Percentiles rank a stretch among this genome's conserved stretches.
These are phyloP conservation scores for Fomitiporia mediterranea DNA, from an alignment of 1,284 basidiomycete genomes.

Conservation along the genomic window DNA sequence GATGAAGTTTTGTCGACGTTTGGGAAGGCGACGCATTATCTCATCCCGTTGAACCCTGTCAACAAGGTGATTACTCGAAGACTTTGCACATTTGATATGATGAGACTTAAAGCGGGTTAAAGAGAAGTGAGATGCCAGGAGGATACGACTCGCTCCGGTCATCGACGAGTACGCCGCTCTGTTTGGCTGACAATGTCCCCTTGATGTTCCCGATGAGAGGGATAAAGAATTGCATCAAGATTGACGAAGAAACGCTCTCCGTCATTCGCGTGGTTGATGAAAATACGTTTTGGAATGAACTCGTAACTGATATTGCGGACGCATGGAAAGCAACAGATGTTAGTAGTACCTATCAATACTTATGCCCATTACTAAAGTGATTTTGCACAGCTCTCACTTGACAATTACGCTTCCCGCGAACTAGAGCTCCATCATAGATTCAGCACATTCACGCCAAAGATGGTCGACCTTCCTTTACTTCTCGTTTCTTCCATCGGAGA, in stretches of 20 bases:
- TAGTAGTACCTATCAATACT: neutral
- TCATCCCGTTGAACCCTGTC: slow-evolving; percentile 12
- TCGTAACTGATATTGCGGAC: slow-evolving; percentile 15
- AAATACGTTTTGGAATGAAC: slow-evolving; percentile 19
- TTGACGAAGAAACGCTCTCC: neutral
- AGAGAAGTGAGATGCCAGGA: slow-evolving; percentile 20
- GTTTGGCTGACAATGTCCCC: slow-evolving; percentile 16
- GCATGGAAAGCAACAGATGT: slow-evolving; percentile 21
- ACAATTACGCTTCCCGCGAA: slow-evolving; percentile 1
- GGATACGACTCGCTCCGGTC: slow-evolving; percentile 13
- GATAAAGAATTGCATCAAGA: neutral
- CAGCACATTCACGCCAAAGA: neutral
- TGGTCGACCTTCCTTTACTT: slow-evolving; percentile 9
- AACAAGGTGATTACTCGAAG: slow-evolving; percentile 16
- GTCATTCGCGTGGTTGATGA: neutral
- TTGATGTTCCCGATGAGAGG: slow-evolving; percentile 9
- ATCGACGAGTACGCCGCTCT: slow-evolving; percentile 11
- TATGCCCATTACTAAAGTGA: too few species aligned
- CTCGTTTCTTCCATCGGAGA: slow-evolving; percentile 21
- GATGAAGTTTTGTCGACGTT: slow-evolving; percentile 10
- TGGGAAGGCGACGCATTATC: slow-evolving; percentile 10
- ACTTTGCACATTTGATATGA: neutral
- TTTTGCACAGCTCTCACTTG: slow-evolving; percentile 1
- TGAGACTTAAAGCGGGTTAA: neutral
- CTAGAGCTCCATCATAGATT: neutral